Percentiles rank a stretch among this genome's conserved stretches.
These are phyloP conservation scores for Corrigiola litoralis DNA, from an alignment of 179 eudicot species.

Conservation along the genomic window DNA sequence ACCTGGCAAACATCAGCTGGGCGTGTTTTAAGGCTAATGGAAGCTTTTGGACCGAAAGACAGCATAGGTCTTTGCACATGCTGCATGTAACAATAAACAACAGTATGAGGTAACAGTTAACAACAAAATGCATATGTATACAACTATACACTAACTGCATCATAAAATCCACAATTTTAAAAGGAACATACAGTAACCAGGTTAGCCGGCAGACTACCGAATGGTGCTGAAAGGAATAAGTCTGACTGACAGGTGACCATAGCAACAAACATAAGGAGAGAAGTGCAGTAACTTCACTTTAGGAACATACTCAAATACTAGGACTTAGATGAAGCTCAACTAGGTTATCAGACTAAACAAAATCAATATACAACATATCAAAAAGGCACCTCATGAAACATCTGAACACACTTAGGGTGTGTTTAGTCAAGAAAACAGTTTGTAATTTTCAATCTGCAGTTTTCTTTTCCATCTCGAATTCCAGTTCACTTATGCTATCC, in stretches of 20 bases:
- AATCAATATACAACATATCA: not conserved
- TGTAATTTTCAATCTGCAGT: not conserved
- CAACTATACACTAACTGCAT: not conserved
- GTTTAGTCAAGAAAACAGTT: not conserved
- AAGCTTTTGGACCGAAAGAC: constrained; percentile 94
- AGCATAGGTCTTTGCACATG: constrained; percentile 92
- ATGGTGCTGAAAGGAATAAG: not conserved
- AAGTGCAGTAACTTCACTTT: not conserved
- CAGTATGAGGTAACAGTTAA: too few relatives aligned
- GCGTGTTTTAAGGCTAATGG: constrained; percentile 64
- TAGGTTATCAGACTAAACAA: constrained; percentile 2
- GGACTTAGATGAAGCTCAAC: constrained; percentile 1
- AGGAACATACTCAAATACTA: not conserved
- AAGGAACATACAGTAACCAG: not conserved
- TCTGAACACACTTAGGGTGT: not conserved
- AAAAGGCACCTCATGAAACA: not conserved
- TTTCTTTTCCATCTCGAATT: not conserved
- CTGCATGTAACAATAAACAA: too few relatives aligned
- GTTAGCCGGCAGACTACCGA: too few relatives aligned
- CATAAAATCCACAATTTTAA: not conserved
- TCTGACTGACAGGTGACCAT: not conserved
- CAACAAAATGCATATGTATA: not conserved
- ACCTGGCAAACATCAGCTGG: constrained; percentile 88
- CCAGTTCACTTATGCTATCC: not conserved
- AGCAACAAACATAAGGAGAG: too few relatives aligned